A percentile compares a stretch with the other conserved stretches of the same genome.
phyloP scores from a whole-genome alignment of 805 yeast species.

The Barnettozyma sucrosica region DNA sequence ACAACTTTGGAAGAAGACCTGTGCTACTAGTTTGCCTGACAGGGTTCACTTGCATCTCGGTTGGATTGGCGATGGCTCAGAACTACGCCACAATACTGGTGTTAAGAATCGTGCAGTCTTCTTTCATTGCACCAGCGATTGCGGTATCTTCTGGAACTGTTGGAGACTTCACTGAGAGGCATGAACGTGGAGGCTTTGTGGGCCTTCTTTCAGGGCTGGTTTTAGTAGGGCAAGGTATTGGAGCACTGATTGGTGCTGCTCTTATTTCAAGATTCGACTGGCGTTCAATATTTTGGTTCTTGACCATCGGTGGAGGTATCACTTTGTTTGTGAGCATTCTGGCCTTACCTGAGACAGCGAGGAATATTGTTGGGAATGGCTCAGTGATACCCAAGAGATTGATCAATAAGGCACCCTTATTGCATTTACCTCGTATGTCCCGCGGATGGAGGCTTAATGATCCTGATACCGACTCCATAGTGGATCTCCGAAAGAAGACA shows the following conservation, averaged over 20 bases:
- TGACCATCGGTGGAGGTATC: conserved; percentile 56
- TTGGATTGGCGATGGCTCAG: conserved; percentile 58
- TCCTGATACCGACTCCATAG: conserved; percentile 29
- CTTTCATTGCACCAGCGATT: conserved; percentile 70
- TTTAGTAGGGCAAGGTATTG: conserved; percentile 69
- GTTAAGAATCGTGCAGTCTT: conserved; percentile 70
- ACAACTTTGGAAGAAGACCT: conserved; percentile 67
- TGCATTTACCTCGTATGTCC: conserved; percentile 18
- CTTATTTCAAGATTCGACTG: conserved; percentile 47
- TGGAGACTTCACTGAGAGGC: conserved; percentile 65
- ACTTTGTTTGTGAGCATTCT: conserved; percentile 31
- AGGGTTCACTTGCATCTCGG: conserved; percentile 53
- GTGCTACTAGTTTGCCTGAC: conserved; percentile 48
- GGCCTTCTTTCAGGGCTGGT: conserved; percentile 63
- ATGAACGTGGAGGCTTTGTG: conserved; percentile 63
- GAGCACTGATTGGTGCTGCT: conserved; percentile 60
- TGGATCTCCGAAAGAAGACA: conserved; percentile 19
- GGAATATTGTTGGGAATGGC: conserved; percentile 72
- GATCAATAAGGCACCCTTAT: conserved; percentile 41
- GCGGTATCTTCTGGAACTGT: conserved; percentile 65
- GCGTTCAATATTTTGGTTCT: conserved; percentile 76
- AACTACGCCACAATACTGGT: conserved; percentile 58
- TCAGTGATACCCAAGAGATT: conserved; percentile 44
- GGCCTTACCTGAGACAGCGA: conserved; percentile 67
- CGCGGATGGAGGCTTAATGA: conserved; percentile 24